A percentile compares a stretch with the other conserved stretches of the same genome.
Conservation (phyloP, 148 eudicot genomes). For the Silene conica region DNA sequence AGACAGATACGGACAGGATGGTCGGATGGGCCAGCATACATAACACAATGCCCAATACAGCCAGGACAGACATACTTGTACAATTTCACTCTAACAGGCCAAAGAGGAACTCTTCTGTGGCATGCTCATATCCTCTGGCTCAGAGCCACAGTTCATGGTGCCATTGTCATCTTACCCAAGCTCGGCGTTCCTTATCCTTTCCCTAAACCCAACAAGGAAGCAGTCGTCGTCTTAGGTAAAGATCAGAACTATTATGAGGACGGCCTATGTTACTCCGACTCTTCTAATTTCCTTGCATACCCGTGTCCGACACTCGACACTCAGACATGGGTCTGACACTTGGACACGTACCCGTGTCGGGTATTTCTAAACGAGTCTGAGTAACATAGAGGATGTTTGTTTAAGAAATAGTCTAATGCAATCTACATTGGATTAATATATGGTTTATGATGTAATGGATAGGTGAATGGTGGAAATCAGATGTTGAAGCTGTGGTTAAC, state of each 20-base stretch:
- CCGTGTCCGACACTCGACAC: too few species aligned
- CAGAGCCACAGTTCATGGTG: constrained; percentile 20
- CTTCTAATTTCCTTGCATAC: too few species aligned
- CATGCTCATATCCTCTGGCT: constrained; percentile 19
- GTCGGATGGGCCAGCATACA: constrained; percentile 23
- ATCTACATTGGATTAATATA: background rate
- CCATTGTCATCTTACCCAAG: constrained; percentile 21
- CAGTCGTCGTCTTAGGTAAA: constrained; percentile 8
- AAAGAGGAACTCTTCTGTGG: constrained; percentile 16
- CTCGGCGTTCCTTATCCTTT: constrained; percentile 21
- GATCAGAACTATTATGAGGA: background rate
- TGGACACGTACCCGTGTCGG: too few species aligned
- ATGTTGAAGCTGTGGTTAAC: constrained; percentile 13
- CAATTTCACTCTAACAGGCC: constrained; percentile 11
- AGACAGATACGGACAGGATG: constrained; percentile 17
- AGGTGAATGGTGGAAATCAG: constrained; percentile 28
- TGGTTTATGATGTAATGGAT: constrained; percentile 9
- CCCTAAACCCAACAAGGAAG: constrained; percentile 13
- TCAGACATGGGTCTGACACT: too few species aligned
- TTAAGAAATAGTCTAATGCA: too few species aligned
- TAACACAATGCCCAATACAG: constrained; percentile 22
- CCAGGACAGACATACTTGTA: constrained; percentile 12
- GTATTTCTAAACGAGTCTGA: too few species aligned
- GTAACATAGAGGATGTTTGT: too few species aligned
- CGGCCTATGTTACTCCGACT: too few species aligned